A percentile compares a stretch with the other conserved stretches of the same genome.
phyloP scores from a whole-genome alignment of 2,329 filamentous ascomycete species.

The Aspergillus japonicus region DNA sequence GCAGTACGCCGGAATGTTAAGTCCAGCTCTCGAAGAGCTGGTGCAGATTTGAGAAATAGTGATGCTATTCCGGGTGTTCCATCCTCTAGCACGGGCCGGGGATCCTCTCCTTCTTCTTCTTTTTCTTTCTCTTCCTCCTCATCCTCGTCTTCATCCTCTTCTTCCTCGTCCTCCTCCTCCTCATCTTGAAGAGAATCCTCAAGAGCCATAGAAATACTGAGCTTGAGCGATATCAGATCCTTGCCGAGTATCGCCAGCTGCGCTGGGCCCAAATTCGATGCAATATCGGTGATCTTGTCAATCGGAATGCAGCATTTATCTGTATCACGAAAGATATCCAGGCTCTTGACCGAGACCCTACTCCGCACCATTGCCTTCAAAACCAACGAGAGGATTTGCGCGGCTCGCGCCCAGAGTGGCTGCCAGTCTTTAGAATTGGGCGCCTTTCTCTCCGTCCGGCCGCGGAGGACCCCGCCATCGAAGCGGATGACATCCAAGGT shows the following conservation, averaged over 20 bases:
- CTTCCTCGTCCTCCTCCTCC: not conserved
- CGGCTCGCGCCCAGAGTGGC: constrained; percentile 1
- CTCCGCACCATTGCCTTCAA: constrained; percentile 5
- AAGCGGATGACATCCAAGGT: constrained; percentile 5
- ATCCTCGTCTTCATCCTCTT: not conserved
- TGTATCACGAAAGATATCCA: constrained; percentile 6
- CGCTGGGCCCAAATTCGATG: not conserved
- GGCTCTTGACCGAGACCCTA: not conserved
- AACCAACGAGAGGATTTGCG: constrained; percentile 7
- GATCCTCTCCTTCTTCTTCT: too few relatives aligned
- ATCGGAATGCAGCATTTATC: constrained; percentile 7
- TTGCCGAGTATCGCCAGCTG: not conserved
- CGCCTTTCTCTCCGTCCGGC: not conserved
- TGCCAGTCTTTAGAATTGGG: not conserved
- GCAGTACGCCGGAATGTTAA: constrained; percentile 1
- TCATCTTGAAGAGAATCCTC: not conserved
- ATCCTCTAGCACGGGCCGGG: not conserved
- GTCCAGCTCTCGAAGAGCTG: constrained; percentile 3
- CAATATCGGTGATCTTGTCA: not conserved
- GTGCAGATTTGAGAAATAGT: not conserved
- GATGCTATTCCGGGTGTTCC: not conserved
- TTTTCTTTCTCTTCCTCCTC: not conserved
- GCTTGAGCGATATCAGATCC: not conserved
- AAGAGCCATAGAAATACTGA: constrained; percentile 4
- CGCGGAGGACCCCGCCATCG: constrained; percentile 1